Percentiles rank a stretch among this genome's conserved stretches.
phyloP scores from a whole-genome alignment of 345 rosid species.

The Alliaria petiolata region DNA sequence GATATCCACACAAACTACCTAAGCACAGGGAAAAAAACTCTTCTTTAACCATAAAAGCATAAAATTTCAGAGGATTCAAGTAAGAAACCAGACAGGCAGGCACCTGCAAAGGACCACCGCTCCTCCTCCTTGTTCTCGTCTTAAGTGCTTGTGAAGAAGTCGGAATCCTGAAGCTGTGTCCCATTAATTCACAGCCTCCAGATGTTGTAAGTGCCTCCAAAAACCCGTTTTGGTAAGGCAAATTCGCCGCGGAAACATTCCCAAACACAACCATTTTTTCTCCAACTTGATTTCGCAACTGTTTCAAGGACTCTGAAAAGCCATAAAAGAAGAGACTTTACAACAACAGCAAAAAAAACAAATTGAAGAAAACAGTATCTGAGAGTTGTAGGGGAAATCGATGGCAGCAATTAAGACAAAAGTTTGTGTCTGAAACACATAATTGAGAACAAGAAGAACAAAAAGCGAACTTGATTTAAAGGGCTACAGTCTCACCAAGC shows the following conservation, averaged over 20 bases:
- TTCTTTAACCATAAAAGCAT: conserved; percentile 1
- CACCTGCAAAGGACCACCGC: conserved; percentile 51
- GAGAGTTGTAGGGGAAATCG: background rate
- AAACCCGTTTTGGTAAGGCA: conserved; percentile 31
- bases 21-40: background rate
- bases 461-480: background rate
- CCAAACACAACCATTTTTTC: conserved; percentile 45
- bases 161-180: conserved; percentile 39
- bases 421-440: background rate
- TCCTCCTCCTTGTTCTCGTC: conserved; percentile 34
- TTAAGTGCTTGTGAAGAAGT: conserved; percentile 28
- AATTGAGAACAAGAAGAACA: background rate
- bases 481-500: background rate
- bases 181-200: conserved; percentile 45
- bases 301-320: conserved; percentile 7
- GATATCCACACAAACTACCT: conserved; percentile 83
- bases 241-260: conserved; percentile 50
- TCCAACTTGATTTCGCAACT: background rate
- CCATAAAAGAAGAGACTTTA: background rate
- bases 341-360: no score
- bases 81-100: background rate
- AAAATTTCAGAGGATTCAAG: background rate
- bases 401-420: background rate
- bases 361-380: background rate
- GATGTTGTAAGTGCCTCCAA: conserved; percentile 35